These are phyloP conservation scores for Parasitella parasitica DNA, from an alignment of 371 early-diverging fungal genomes.

Conservation along the genomic window DNA sequence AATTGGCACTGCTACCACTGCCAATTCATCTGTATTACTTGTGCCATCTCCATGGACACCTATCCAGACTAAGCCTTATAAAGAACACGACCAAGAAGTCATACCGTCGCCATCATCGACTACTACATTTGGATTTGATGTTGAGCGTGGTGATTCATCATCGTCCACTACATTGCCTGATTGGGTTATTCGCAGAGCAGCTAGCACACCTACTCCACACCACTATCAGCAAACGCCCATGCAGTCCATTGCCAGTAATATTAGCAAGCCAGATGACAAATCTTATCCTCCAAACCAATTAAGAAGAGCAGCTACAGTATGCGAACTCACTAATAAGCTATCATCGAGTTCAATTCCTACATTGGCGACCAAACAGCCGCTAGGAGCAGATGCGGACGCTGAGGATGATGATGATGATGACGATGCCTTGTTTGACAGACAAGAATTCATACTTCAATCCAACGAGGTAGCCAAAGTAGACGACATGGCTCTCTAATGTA, in stretches of 20 bases:
- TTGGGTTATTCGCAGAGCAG: constrained; percentile 10
- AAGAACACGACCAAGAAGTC: neutral
- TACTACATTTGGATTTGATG: neutral
- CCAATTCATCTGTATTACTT: constrained; percentile 1
- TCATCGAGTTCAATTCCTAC: neutral
- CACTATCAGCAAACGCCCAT: constrained; percentile 1
- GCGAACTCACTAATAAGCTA: neutral
- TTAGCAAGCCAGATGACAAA: constrained; percentile 21
- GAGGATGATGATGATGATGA: neutral
- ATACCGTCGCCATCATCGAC: neutral
- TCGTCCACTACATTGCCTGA: neutral
- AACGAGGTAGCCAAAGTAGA: constrained; percentile 16
- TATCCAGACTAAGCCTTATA: neutral
- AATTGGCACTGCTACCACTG: constrained; percentile 9
- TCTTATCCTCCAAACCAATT: constrained; percentile 2
- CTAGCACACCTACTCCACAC: constrained; percentile 13
- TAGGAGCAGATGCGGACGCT: neutral
- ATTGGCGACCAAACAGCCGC: neutral
- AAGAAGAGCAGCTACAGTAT: constrained; percentile 12
- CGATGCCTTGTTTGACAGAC: constrained; percentile 30
- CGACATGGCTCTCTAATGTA: too few species aligned
- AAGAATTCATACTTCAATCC: constrained; percentile 34
- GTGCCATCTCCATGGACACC: constrained; percentile 23
- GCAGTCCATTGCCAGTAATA: constrained; percentile 4
- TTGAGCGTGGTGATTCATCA: neutral